phyloP scores from a whole-genome alignment of 768 basidiomycete genomes.

The Holtermannia corniformis region DNA sequence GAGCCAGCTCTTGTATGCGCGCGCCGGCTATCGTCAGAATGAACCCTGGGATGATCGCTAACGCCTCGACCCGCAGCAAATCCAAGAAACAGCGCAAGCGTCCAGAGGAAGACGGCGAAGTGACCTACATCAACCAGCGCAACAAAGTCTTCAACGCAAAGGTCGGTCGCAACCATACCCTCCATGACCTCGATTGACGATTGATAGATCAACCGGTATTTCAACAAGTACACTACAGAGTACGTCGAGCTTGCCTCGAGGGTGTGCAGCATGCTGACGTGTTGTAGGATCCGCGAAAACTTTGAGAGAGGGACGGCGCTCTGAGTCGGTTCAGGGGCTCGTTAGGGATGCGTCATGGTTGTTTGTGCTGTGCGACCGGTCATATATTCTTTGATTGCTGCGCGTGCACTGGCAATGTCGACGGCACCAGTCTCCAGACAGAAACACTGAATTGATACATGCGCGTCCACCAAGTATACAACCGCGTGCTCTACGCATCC shows the following conservation, averaged over 20 bases:
- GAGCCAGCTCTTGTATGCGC: slow-evolving; percentile 1
- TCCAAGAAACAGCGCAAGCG: slow-evolving; percentile 83
- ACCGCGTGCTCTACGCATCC: too few species aligned
- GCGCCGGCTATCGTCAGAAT: neutral
- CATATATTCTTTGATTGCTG: too few species aligned
- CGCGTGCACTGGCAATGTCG: neutral
- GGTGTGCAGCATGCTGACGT: slow-evolving; percentile 5
- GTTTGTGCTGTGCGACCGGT: too few species aligned
- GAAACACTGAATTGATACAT: neutral
- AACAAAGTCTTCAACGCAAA: slow-evolving; percentile 98
- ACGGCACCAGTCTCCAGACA: neutral
- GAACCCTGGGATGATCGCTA: neutral
- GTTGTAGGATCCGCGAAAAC: slow-evolving; percentile 67
- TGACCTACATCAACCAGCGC: slow-evolving; percentile 98
- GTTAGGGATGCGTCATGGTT: too few species aligned
- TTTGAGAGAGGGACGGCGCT: slow-evolving; percentile 95
- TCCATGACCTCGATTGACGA: neutral
- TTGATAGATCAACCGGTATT: slow-evolving; percentile 70
- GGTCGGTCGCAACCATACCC: slow-evolving; percentile 3
- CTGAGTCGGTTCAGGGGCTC: too few species aligned
- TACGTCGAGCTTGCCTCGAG: slow-evolving; percentile 14
- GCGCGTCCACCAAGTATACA: neutral
- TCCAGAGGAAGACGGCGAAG: slow-evolving; percentile 89
- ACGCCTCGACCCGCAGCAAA: slow-evolving; percentile 48
- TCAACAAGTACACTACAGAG: slow-evolving; percentile 93